Evolutionary conservation across 257 asterid species (phyloP).

Genomic region (Solanum pinnatisectum): DNA sequence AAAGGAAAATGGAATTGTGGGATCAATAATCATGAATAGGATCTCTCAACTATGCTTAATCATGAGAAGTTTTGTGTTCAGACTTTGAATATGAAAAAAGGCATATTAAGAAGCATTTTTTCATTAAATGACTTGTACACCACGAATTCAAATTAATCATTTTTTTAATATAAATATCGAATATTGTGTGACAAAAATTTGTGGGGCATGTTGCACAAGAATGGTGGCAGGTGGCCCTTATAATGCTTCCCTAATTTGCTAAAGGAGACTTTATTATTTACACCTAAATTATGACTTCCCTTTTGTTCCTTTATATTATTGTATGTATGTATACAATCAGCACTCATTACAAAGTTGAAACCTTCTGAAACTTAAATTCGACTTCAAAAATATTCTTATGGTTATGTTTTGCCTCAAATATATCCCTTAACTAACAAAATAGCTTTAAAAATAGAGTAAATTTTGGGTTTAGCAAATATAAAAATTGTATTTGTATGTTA

Average conservation of each 20-base stretch:
- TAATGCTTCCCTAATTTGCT: constrained; percentile 8
- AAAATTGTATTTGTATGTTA: too few species aligned
- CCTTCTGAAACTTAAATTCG: neutral
- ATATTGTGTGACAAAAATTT: accelerated
- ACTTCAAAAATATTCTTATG: neutral
- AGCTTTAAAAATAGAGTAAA: too few species aligned
- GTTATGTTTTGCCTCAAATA: neutral
- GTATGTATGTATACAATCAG: neutral
- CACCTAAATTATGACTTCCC: constrained; percentile 3
- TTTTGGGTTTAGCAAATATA: too few species aligned
- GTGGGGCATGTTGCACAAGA: neutral
- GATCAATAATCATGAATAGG: neutral
- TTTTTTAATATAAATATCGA: neutral
- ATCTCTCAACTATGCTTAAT: neutral
- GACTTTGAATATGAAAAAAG: neutral
- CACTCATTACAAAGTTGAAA: constrained; percentile 16
- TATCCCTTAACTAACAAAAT: too few species aligned
- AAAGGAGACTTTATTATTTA: constrained; percentile 13
- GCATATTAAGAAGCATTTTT: neutral
- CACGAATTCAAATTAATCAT: neutral
- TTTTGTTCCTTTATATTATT: constrained; percentile 6
- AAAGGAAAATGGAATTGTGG: neutral
- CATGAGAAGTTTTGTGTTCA: neutral
- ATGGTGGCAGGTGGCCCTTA: constrained; percentile 11
- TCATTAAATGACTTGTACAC: neutral